Evolutionary conservation across 176 grass and related monocot species (phyloP).

Genomic region (Carex kokanica): DNA sequence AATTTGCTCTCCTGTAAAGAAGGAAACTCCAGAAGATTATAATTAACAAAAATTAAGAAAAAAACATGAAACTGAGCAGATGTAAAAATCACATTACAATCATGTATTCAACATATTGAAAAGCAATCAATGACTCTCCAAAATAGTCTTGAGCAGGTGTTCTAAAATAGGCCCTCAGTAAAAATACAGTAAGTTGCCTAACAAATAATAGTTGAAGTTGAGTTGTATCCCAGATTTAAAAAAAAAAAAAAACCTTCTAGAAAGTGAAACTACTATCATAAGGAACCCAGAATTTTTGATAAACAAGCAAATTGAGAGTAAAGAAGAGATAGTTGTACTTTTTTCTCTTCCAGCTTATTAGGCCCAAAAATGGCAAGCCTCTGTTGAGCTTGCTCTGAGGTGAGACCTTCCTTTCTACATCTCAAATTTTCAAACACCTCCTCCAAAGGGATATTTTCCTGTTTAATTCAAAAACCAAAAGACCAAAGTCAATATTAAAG

Average conservation of each 20-base stretch:
- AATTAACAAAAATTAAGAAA: not conserved
- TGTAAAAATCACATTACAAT: constrained; percentile 6
- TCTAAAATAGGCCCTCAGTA: not conserved
- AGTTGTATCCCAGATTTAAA: not conserved
- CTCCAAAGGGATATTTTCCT: constrained; percentile 89
- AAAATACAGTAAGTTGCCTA: not conserved
- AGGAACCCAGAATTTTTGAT: not conserved
- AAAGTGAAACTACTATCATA: not conserved
- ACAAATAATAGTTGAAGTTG: not conserved
- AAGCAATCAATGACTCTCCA: not conserved
- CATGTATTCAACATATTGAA: not conserved
- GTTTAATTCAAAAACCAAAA: constrained; percentile 1
- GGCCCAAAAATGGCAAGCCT: constrained; percentile 66
- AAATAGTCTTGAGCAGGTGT: not conserved
- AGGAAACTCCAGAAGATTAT: not conserved
- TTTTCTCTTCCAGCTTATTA: constrained; percentile 92
- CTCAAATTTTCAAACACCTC: constrained; percentile 80
- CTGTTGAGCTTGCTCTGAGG: constrained; percentile 55
- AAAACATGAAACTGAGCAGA: not conserved
- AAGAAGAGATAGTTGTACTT: constrained; percentile 27
- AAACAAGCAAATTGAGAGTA: not conserved
- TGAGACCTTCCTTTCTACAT: constrained; percentile 68
- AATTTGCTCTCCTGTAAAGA: too few species aligned
- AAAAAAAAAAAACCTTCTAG: not conserved
- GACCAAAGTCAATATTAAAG: not conserved